phyloP scores from a whole-genome alignment of 257 asterid genomes.

The Cordia subcordata region DNA sequence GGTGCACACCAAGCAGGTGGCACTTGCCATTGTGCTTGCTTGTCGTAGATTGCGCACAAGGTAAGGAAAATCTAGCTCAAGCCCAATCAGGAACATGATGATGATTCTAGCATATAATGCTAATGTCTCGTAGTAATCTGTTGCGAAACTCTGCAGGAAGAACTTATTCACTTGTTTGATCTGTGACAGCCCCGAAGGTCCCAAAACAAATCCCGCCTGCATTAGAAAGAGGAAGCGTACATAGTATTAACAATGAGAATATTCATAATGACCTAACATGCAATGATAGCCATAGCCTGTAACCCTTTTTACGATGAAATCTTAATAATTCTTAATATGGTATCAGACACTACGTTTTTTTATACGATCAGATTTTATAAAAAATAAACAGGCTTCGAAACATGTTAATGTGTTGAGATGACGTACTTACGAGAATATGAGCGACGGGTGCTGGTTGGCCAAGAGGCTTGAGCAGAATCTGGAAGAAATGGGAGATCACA shows the following conservation, averaged over 20 bases:
- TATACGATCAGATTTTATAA: too few relatives aligned
- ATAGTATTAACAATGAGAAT: constrained; percentile 7
- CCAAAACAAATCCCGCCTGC: constrained; percentile 95
- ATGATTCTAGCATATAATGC: constrained; percentile 63
- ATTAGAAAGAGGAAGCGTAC: constrained; percentile 6
- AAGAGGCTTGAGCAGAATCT: constrained; percentile 71
- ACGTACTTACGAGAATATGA: constrained; percentile 98
- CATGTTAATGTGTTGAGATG: constrained; percentile 28
- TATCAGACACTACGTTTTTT: background rate
- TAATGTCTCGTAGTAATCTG: constrained; percentile 80
- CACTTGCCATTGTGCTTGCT: constrained; percentile 57
- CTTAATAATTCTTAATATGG: too few relatives aligned
- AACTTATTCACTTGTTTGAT: constrained; percentile 34
- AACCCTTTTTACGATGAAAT: too few relatives aligned
- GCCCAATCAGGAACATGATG: constrained; percentile 94
- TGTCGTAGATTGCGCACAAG: constrained; percentile 59
- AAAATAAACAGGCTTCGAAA: background rate
- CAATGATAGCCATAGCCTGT: too few relatives aligned
- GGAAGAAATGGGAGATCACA: constrained; percentile 85
- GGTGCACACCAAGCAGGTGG: constrained; percentile 61
- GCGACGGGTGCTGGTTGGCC: constrained; percentile 94
- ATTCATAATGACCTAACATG: too few relatives aligned
- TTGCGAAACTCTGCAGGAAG: constrained; percentile 53
- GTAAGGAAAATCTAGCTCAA: constrained; percentile 80
- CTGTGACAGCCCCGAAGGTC: constrained; percentile 83